Base-by-base conservation (phyloP, 805 yeast genomes). In the Candida ovalis region DNA sequence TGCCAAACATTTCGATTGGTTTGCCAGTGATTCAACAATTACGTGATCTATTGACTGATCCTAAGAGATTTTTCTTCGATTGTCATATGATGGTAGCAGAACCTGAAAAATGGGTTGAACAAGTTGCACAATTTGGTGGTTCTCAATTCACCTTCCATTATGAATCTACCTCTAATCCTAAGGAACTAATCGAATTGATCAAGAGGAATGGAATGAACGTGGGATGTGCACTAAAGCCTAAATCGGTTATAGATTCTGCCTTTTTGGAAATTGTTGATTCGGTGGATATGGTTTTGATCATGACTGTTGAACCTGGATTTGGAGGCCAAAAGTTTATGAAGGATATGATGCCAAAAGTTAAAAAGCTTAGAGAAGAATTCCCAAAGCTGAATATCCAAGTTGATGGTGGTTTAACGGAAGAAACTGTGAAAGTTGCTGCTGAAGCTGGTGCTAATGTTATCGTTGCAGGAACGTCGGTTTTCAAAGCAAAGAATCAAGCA, bases 231-330 rank as follows among this genome's bases (percentile, higher is more conserved):
- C 76, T 94, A 58, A 92, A 92, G 69, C 99, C 99, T 48, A 87
- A 85, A 38, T 94, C 99, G 1, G 81, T 91, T 0, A 94, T 88
- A 21, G 94, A 86, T 49, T 96, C 80, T 19, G 18, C 21, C 7
- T 30, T 44, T 19, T 38, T 44, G 23, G 13, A 19, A 18, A 28
- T 43, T 19, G 92, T 84, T 23, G 84, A 84, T 42, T 72, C 79
- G 48, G 74, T 92, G 57, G 98, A 94, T 67, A 88, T 92, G 97
- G 91, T 88, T n/a, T 75, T 94, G 49, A 85, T 94, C 39, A 94
- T 92, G 98, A 94, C 99, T 2, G 98, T 94, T 32, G 99, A 94
- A 71, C 99, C 99, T 13, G 99, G 99, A 0, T 92, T 94, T 66
- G 99, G 99, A 21, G 99, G 99, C 41, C 99, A 94, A 71, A 86